A percentile compares a stretch with the other conserved stretches of the same genome.
Conservation (phyloP, 352 stramenopile species). For the Elongisporangium anandrum region DNA sequence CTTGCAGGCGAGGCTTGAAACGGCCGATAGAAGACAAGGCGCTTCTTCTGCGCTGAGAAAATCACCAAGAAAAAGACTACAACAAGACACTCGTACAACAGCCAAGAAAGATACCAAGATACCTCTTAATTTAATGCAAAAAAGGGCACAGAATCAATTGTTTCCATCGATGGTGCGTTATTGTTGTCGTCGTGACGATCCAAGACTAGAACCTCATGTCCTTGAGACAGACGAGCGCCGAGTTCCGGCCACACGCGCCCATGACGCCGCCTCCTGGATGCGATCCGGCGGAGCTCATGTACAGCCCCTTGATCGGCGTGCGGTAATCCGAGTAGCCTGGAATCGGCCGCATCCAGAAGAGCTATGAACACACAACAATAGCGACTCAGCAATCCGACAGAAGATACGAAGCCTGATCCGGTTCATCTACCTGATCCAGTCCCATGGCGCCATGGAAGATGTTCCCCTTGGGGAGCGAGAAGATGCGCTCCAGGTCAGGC, state of each 20-base stretch:
- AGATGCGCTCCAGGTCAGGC: constrained; percentile 83
- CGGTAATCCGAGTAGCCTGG: constrained; percentile 80
- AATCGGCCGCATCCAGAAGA: constrained; percentile 87
- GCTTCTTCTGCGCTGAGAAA: not conserved
- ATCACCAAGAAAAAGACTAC: constrained; percentile 4
- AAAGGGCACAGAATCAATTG: not conserved
- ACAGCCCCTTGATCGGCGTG: constrained; percentile 76
- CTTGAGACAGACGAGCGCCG: constrained; percentile 64
- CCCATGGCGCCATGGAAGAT: constrained; percentile 90
- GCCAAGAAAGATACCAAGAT: not conserved
- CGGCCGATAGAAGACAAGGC: not conserved
- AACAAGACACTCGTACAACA: constrained; percentile 11
- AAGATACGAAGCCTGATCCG: not conserved
- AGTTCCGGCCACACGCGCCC: constrained; percentile 85
- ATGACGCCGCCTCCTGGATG: constrained; percentile 91
- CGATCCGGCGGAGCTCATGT: constrained; percentile 81
- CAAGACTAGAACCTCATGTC: constrained; percentile 29
- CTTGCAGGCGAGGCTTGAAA: constrained; percentile 64
- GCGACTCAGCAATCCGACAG: constrained; percentile 2
- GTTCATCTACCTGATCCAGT: constrained; percentile 64
- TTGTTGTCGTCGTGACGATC: too few species aligned
- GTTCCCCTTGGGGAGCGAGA: constrained; percentile 84
- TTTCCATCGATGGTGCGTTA: not conserved
- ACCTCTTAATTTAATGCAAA: constrained; percentile 1
- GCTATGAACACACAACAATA: constrained; percentile 15